phyloP scores from a whole-genome alignment of 2,329 filamentous ascomycete genomes.

The Teratosphaeria epicoccoides region DNA sequence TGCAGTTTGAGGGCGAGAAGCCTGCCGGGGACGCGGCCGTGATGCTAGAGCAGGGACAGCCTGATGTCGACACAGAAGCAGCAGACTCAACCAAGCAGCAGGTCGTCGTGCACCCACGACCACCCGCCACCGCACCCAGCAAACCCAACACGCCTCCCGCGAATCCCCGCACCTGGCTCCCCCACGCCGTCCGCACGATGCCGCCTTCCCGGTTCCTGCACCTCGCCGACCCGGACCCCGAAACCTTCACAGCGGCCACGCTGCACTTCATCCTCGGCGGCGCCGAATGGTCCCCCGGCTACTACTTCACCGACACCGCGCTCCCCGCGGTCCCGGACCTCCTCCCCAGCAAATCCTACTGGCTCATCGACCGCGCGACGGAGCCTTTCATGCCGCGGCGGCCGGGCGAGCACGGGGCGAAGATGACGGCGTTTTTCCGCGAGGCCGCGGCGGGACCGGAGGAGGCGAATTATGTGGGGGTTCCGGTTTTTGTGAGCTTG shows the following conservation, averaged over 20 bases:
- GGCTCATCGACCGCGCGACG: slow-evolving; percentile 26
- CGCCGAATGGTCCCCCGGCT: slow-evolving; percentile 30
- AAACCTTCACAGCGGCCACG: slow-evolving; percentile 31
- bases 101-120: neutral
- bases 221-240: slow-evolving; percentile 8
- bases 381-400: slow-evolving; percentile 34
- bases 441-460: slow-evolving; percentile 16
- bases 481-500: slow-evolving; percentile 33
- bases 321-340: slow-evolving; percentile 14
- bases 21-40: neutral
- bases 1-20: neutral
- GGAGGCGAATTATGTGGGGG: slow-evolving; percentile 24
- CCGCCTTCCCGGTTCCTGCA: slow-evolving; percentile 8
- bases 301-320: slow-evolving; percentile 26
- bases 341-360: slow-evolving; percentile 28
- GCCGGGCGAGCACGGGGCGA: slow-evolving; percentile 36
- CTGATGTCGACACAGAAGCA: neutral
- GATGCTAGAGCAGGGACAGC: neutral
- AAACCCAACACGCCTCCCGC: neutral
- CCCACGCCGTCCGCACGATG: slow-evolving; percentile 28
- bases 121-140: neutral
- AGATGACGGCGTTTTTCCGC: slow-evolving; percentile 38
- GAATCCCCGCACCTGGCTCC: slow-evolving; percentile 24
- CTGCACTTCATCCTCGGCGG: slow-evolving; percentile 29
- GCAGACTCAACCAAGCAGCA: neutral